These are phyloP conservation scores for Phyllosticta ampelicida DNA, from an alignment of 2,329 filamentous ascomycete species.

Conservation along the genomic window DNA sequence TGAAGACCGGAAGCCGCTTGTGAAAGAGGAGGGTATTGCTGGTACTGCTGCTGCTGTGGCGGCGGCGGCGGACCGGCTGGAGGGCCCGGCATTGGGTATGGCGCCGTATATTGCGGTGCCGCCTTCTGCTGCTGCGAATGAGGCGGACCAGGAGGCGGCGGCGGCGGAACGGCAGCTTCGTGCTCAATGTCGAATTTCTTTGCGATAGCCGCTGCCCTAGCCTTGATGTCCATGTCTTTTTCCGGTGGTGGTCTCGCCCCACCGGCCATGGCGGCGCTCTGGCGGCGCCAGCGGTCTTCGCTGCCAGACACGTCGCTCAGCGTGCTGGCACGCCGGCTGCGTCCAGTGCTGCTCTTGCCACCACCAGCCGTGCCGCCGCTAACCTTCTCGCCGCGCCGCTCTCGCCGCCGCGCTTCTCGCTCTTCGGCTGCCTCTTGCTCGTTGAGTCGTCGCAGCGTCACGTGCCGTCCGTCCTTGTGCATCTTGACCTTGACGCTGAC, in stretches of 20 bases:
- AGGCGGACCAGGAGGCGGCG: conserved; percentile 14
- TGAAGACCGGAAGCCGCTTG: background rate
- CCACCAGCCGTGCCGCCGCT: conserved; percentile 28
- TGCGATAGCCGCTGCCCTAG: conserved; percentile 4
- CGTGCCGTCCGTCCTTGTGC: conserved; percentile 52
- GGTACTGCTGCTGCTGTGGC: background rate
- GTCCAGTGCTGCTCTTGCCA: conserved; percentile 12
- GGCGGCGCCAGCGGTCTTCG: background rate
- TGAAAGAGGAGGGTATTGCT: background rate
- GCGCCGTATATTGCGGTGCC: background rate
- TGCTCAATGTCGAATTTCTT: conserved; percentile 1
- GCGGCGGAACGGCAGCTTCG: conserved; percentile 6
- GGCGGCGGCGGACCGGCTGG: conserved; percentile 17
- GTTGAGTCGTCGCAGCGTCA: conserved; percentile 50
- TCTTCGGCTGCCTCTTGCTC: conserved; percentile 53
- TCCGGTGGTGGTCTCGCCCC: background rate
- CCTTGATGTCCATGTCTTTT: conserved; percentile 16
- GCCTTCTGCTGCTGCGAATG: conserved; percentile 12
- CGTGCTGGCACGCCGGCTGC: background rate
- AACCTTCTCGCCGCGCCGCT: conserved; percentile 31
- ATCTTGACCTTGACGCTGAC: conserved; percentile 55
- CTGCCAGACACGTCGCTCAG: background rate
- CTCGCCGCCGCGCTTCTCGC: conserved; percentile 43
- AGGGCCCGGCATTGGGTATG: conserved; percentile 17
- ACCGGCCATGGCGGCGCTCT: background rate